Percentiles rank a stretch among this genome's conserved stretches.
Evolutionary conservation across 768 basidiomycete species (phyloP).

Genomic region (Lentinus tigrinus): DNA sequence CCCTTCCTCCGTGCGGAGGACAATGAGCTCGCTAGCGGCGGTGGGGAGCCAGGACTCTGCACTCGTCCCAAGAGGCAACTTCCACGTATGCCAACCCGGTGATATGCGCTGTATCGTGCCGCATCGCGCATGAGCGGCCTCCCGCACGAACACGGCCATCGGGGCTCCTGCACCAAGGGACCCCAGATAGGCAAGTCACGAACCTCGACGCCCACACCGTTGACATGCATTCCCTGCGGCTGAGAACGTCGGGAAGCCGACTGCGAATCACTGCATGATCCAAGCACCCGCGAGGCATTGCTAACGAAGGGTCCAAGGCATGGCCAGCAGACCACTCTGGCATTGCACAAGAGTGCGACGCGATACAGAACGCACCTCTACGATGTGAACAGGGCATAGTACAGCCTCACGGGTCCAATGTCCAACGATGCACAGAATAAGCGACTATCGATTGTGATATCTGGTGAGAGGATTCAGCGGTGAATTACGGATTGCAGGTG

Average conservation of each 20-base stretch:
- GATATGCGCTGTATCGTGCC: neutral
- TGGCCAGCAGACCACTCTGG: neutral
- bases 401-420: too few relatives aligned
- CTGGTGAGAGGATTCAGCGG: conserved; percentile 14
- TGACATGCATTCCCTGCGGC: neutral
- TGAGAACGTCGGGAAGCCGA: neutral
- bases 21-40: neutral
- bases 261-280: neutral
- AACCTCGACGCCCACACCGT: conserved; percentile 1
- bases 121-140: neutral
- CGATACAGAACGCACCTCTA: too few relatives aligned
- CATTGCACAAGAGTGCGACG: neutral
- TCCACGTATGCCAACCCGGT: neutral
- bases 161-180: neutral
- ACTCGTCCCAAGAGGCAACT: neutral
- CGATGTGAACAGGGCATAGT: too few relatives aligned
- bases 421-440: neutral
- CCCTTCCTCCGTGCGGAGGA: neutral
- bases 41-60: neutral
- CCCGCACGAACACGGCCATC: neutral
- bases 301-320: neutral
- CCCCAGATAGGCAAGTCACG: conserved; percentile 6
- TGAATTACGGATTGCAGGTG: conserved; percentile 7
- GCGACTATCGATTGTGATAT: neutral
- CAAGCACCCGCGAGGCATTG: neutral